Conservation (phyloP, 768 basidiomycete species). For the Coprinopsis cinerea region DNA sequence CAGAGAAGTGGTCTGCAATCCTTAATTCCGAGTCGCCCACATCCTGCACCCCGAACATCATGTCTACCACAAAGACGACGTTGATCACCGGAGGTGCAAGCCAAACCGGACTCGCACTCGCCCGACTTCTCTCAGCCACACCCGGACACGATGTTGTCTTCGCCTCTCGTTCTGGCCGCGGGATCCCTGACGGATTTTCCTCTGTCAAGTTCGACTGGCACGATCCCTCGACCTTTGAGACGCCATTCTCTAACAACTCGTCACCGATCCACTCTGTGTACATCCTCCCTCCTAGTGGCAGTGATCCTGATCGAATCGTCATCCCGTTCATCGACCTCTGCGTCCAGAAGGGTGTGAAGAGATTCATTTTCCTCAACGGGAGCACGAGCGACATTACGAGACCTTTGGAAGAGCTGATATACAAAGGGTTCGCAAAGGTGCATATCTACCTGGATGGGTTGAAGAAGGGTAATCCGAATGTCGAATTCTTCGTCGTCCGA, state of each 20-base stretch:
- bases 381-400: neutral
- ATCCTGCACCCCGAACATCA: neutral
- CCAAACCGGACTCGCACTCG: slow-evolving; percentile 17
- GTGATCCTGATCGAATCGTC: slow-evolving; percentile 1
- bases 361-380: slow-evolving; percentile 22
- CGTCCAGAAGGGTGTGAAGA: slow-evolving; percentile 20
- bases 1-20: too few relatives aligned
- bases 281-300: slow-evolving; percentile 19
- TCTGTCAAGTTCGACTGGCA: slow-evolving; percentile 30
- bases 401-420: too few relatives aligned
- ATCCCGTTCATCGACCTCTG: slow-evolving; percentile 25
- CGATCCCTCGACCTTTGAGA: slow-evolving; percentile 19
- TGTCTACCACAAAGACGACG: neutral
- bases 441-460: neutral
- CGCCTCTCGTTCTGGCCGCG: slow-evolving; percentile 14
- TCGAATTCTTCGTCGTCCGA: slow-evolving; percentile 29
- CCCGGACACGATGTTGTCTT: slow-evolving; percentile 16
- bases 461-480: neutral
- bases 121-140: slow-evolving; percentile 15
- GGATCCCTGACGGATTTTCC: slow-evolving; percentile 16
- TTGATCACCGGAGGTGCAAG: slow-evolving; percentile 22
- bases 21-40: neutral
- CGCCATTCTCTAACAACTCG: slow-evolving; percentile 1
- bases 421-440: too few relatives aligned
- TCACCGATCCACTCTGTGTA: slow-evolving; percentile 25